These are phyloP conservation scores for Apiospora saccharicola DNA, from an alignment of 2,329 filamentous ascomycete genomes.

Conservation along the genomic window DNA sequence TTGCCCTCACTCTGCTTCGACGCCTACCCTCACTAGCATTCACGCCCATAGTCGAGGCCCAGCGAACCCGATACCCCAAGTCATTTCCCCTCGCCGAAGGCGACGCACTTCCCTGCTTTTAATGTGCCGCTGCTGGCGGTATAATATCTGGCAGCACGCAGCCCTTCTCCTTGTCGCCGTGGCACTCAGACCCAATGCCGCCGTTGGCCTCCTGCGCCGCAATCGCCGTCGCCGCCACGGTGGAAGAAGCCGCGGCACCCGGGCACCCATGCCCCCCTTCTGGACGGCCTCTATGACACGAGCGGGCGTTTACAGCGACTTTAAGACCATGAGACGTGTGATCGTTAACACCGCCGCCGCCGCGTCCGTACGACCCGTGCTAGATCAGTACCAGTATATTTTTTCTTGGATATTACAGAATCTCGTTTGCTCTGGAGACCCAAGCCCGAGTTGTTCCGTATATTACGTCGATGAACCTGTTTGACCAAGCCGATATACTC, in stretches of 20 bases:
- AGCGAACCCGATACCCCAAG: too few species aligned
- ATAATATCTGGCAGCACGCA: constrained; percentile 20
- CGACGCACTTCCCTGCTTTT: constrained; percentile 48
- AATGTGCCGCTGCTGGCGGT: constrained; percentile 36
- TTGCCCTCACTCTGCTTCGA: too few species aligned
- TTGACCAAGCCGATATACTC: not conserved
- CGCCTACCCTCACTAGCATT: too few species aligned
- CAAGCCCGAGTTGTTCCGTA: not conserved
- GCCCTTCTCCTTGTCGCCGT: constrained; percentile 22
- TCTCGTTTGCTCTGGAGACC: not conserved
- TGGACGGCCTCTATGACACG: not conserved
- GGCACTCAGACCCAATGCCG: constrained; percentile 17
- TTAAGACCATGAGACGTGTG: not conserved
- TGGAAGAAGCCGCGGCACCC: constrained; percentile 25
- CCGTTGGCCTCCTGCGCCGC: not conserved
- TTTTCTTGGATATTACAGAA: too few species aligned
- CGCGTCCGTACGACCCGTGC: too few species aligned
- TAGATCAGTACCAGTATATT: not conserved
- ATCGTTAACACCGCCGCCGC: too few species aligned
- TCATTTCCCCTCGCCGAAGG: too few species aligned
- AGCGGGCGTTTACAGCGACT: not conserved
- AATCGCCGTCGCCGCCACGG: not conserved
- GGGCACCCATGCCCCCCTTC: too few species aligned
- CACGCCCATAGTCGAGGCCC: too few species aligned
- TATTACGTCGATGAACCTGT: not conserved